Percentiles rank a stretch among this genome's conserved stretches.
phyloP scores from a whole-genome alignment of 1,139 yeast genomes.

The Nadsonia starkeyi-henricii region DNA sequence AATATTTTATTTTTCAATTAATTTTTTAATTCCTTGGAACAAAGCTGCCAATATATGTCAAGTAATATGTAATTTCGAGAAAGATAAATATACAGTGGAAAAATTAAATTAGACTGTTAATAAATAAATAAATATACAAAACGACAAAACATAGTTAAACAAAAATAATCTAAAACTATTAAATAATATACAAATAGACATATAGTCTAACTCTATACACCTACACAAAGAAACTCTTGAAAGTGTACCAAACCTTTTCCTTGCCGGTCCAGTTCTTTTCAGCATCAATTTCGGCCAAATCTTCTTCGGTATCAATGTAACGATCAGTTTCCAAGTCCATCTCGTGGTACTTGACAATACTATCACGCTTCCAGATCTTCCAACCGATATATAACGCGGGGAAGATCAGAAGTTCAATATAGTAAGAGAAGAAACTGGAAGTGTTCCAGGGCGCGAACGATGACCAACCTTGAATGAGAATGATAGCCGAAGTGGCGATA shows the following conservation, averaged over 20 bases:
- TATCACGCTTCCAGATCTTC: conserved; percentile 35
- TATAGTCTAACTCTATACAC: too few species aligned
- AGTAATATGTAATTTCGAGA: too few species aligned
- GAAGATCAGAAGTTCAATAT: conserved; percentile 34
- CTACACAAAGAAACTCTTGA: conserved; percentile 6
- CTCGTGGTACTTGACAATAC: conserved; percentile 33
- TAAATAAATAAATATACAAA: too few species aligned
- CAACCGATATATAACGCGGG: conserved; percentile 35
- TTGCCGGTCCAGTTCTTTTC: conserved; percentile 29
- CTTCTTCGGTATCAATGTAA: conserved; percentile 39
- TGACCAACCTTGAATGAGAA: conserved; percentile 52
- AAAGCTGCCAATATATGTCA: too few species aligned
- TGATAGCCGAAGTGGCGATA: conserved; percentile 32
- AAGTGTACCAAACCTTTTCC: conserved; percentile 7
- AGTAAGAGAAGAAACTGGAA: conserved; percentile 37
- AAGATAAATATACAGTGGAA: too few species aligned
- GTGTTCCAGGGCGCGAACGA: conserved; percentile 43
- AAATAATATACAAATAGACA: too few species aligned
- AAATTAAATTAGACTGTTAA: too few species aligned
- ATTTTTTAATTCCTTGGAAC: too few species aligned
- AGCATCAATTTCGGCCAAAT: conserved; percentile 28
- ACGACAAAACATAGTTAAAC: too few species aligned
- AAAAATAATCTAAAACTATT: too few species aligned
- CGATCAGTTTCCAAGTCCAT: conserved; percentile 55
- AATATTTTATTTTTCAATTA: too few species aligned